Percentiles rank a stretch among this genome's conserved stretches.
These are phyloP conservation scores for Farysia itapuensis DNA, from an alignment of 1,284 basidiomycete species.

Conservation along the genomic window DNA sequence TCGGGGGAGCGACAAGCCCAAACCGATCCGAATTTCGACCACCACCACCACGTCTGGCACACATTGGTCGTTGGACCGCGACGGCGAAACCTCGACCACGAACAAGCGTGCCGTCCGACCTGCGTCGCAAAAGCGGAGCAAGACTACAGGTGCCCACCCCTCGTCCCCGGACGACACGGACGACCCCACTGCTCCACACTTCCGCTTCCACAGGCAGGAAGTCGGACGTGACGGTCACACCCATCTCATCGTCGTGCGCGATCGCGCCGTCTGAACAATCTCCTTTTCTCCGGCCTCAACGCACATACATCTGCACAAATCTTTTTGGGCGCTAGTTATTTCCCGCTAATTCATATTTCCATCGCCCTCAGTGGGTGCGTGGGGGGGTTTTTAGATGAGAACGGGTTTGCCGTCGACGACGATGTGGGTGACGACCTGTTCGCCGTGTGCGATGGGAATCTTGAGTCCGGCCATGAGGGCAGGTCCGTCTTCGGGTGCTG, in stretches of 20 bases:
- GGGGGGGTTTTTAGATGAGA: neutral
- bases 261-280: conserved; percentile 1
- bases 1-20: neutral
- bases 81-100: conserved; percentile 5
- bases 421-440: conserved; percentile 1
- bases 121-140: too few relatives aligned
- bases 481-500: neutral
- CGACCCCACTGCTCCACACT: neutral
- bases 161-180: too few relatives aligned
- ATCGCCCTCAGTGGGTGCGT: too few relatives aligned
- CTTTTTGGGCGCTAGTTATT: too few relatives aligned
- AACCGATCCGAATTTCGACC: neutral
- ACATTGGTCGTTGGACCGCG: conserved; percentile 9
- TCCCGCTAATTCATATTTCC: too few relatives aligned
- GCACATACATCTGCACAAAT: neutral
- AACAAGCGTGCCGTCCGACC: neutral
- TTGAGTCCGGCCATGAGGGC: neutral
- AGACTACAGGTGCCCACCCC: too few relatives aligned
- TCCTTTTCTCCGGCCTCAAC: neutral
- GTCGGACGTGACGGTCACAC: conserved; percentile 10
- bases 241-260: conserved; percentile 15
- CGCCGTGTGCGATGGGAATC: neutral
- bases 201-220: conserved; percentile 14
- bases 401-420: conserved; percentile 7
- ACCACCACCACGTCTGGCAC: neutral